Base-by-base conservation (phyloP, 192 early-diverging fungal species). In the Thoreauomyces humboldtii region DNA sequence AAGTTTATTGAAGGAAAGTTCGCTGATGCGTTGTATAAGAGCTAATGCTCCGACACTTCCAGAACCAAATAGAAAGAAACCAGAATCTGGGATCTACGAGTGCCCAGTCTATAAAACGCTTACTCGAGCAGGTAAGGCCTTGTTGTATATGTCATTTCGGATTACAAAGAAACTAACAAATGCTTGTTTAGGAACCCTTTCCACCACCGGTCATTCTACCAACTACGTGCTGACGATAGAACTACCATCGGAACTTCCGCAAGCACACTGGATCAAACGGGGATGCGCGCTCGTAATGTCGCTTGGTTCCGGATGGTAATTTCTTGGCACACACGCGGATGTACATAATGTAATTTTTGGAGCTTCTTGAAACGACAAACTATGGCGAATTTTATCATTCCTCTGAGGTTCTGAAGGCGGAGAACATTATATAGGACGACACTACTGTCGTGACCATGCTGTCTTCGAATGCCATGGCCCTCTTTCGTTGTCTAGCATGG, bases 211-310 rank as follows among this genome's bases (percentile, higher is more conserved):
- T 33, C 82, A 84, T 59, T 83, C 81, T 9, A 84, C 82, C 0
- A 84, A 84, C 71, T 84, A 76, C 62, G 81, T 84, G 15, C 53
- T 84, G n/a, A 81, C 79, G 12, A 84, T 84, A 32, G 82, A 84
- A 60, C 71, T 84, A 21, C 82, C 82, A 28, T 73, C 82, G 0
- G 77, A 83, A 34, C 71, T 70, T 15, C 58, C 71, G 1, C 76
- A 78, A 46, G 38, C 76, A 25, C 79, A 81, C 52, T 84, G 82
- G 82, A 75, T 84, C 22, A 84, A 84, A 65, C 67, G 82, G 25
- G 80, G 81, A 2, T 82, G 82, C 7, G 82, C 82, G 4, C 55
- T 83, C 47, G 63, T 84, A 3, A 80, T 66, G 64, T 66, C 64
- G 2, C 54, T 66, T 7, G 64, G 64, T 7, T 66, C 61, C n/a